phyloP scores from a whole-genome alignment of 1,284 basidiomycete genomes.

The Melampsora americana region DNA sequence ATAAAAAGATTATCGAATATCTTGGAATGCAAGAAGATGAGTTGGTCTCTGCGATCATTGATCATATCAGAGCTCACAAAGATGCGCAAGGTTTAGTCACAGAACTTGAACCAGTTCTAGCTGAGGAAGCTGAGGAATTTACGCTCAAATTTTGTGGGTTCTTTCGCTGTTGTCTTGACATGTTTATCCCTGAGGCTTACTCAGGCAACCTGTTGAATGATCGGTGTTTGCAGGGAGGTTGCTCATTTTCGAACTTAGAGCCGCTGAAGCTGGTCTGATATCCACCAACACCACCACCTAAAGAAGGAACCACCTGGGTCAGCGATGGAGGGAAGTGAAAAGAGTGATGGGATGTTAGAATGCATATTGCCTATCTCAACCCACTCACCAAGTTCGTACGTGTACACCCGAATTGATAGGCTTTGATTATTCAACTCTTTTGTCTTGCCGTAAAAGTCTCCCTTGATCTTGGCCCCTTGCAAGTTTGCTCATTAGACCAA shows the following conservation, averaged over 20 bases:
- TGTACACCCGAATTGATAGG: background rate
- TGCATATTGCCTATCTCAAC: background rate
- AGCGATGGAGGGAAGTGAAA: background rate
- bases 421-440: background rate
- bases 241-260: constrained; percentile 39
- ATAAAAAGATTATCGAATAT: constrained; percentile 51
- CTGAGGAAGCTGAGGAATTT: constrained; percentile 38
- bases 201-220: background rate
- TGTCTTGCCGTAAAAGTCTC: background rate
- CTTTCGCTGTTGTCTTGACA: background rate
- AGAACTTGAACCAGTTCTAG: constrained; percentile 51
- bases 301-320: background rate
- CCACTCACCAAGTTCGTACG: constrained; percentile 4
- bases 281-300: constrained; percentile 4
- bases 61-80: constrained; percentile 51
- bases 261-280: constrained; percentile 40
- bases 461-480: background rate
- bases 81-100: constrained; percentile 50
- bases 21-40: constrained; percentile 52
- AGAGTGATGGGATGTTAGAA: background rate
- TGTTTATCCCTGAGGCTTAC: background rate
- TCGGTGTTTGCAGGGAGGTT: constrained; percentile 26
- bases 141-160: constrained; percentile 30
- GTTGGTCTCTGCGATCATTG: constrained; percentile 50
- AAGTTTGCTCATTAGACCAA: background rate